phyloP scores from a whole-genome alignment of 495 filamentous ascomycete genomes.

The Hypoxylon fragiforme region DNA sequence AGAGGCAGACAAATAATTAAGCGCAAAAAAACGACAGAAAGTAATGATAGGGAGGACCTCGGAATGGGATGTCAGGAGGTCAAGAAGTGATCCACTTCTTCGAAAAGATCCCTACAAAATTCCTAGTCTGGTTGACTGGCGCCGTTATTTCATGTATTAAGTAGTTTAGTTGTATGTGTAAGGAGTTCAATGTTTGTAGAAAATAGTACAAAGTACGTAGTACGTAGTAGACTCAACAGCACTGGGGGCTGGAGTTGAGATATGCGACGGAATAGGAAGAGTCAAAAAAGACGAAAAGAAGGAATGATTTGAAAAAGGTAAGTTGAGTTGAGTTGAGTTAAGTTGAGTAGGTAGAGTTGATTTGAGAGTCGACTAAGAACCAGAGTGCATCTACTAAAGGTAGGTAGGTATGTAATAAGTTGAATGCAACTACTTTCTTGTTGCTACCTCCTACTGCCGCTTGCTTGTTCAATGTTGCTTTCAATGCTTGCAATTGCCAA shows the following conservation, averaged over 20 bases:
- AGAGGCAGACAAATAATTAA: slow-evolving; percentile 22
- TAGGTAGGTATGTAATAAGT: too few relatives aligned
- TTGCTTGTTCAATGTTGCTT: not conserved
- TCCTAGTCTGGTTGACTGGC: slow-evolving; percentile 12
- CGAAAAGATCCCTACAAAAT: slow-evolving; percentile 16
- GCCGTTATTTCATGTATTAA: not conserved
- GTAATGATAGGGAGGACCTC: slow-evolving; percentile 30
- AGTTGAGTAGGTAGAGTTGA: not conserved
- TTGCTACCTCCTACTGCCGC: not conserved
- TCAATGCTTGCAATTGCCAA: slow-evolving; percentile 3
- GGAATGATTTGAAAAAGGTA: not conserved
- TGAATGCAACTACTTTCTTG: not conserved
- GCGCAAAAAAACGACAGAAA: slow-evolving; percentile 29
- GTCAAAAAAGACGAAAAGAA: not conserved
- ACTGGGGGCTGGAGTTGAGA: not conserved
- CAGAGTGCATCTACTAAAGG: not conserved
- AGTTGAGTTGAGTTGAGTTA: not conserved
- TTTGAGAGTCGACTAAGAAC: not conserved
- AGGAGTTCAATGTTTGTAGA: not conserved
- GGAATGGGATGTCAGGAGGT: slow-evolving; percentile 33
- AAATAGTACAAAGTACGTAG: not conserved
- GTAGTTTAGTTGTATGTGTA: not conserved
- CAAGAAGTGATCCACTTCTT: slow-evolving; percentile 29
- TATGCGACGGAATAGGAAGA: not conserved
- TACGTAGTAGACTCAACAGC: not conserved